Conservation (phyloP, 768 basidiomycete genomes). For the Russula foetens region DNA sequence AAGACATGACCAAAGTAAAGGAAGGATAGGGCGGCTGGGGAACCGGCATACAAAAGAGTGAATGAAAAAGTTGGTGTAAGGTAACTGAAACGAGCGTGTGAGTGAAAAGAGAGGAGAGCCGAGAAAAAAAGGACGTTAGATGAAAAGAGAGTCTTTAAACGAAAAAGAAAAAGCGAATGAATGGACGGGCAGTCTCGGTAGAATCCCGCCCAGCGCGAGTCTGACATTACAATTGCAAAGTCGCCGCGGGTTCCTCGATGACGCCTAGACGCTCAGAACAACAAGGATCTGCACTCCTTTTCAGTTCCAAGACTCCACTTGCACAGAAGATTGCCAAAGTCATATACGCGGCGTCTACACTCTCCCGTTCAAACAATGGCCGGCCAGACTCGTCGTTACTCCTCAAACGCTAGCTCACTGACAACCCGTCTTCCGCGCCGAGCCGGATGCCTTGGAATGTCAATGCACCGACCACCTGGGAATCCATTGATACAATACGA, state of each 20-base stretch:
- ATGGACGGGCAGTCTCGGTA: neutral
- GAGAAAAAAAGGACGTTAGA: neutral
- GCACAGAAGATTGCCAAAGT: neutral
- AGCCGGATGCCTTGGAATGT: neutral
- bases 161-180: neutral
- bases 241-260: slow-evolving; percentile 12
- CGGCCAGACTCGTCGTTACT: neutral
- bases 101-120: neutral
- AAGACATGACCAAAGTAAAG: slow-evolving; percentile 11
- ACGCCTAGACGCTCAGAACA: slow-evolving; percentile 5
- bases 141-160: neutral
- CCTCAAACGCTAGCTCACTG: neutral
- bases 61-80: neutral
- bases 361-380: neutral
- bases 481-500: neutral
- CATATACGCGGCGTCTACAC: neutral
- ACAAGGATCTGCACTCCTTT: slow-evolving; percentile 8
- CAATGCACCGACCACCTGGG: neutral
- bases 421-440: neutral
- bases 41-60: slow-evolving; percentile 3
- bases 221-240: slow-evolving; percentile 11
- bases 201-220: slow-evolving; percentile 11
- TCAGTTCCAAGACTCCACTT: neutral
- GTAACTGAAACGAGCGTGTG: slow-evolving; percentile 3
- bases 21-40: slow-evolving; percentile 8